Conservation (phyloP, 2,329 filamentous ascomycete genomes). For the Pseudocercospora crystallina region DNA sequence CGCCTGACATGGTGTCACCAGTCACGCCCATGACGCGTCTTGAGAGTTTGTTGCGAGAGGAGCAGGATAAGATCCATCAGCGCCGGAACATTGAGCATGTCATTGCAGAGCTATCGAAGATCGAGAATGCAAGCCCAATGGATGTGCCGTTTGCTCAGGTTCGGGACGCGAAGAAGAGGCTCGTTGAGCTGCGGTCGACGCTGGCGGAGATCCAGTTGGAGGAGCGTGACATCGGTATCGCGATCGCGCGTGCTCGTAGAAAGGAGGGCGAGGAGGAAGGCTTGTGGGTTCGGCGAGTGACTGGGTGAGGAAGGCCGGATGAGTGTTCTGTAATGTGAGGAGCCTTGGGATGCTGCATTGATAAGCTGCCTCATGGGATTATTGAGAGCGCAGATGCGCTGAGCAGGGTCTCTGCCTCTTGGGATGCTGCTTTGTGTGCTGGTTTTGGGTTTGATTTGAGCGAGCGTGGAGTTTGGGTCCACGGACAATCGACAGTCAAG, state of each 20-base stretch:
- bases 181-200: conserved; percentile 65
- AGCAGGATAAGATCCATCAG: conserved; percentile 65
- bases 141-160: conserved; percentile 59
- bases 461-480: too few relatives aligned
- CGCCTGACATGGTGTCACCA: conserved; percentile 45
- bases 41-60: conserved; percentile 63
- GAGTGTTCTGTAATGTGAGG: neutral
- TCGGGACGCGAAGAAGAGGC: conserved; percentile 61
- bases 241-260: conserved; percentile 72
- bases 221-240: conserved; percentile 75
- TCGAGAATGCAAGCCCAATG: conserved; percentile 68
- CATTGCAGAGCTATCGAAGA: conserved; percentile 74
- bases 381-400: too few relatives aligned
- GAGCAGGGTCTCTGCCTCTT: too few relatives aligned
- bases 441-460: too few relatives aligned
- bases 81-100: conserved; percentile 69
- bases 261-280: conserved; percentile 66
- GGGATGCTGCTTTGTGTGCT: too few relatives aligned
- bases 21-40: conserved; percentile 50
- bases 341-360: too few relatives aligned
- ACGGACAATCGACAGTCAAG: too few relatives aligned
- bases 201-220: conserved; percentile 72
- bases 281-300: conserved; percentile 78
- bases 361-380: too few relatives aligned
- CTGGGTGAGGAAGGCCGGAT: conserved; percentile 49